These are phyloP conservation scores for Phytophthora pistaciae DNA, from an alignment of 352 stramenopile genomes.

Conservation along the genomic window DNA sequence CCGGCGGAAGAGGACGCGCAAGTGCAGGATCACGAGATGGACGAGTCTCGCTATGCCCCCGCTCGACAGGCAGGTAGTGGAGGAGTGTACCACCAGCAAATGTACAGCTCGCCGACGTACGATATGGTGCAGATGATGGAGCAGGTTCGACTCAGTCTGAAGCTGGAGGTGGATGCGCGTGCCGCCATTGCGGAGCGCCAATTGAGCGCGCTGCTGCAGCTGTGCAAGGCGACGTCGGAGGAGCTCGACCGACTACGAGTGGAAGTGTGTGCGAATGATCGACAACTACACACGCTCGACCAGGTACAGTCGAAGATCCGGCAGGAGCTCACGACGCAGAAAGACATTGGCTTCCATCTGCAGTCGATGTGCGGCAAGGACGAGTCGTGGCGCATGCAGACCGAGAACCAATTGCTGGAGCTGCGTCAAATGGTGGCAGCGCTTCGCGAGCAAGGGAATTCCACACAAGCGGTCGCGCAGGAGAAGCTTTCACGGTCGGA, in stretches of 20 bases:
- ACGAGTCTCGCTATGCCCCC: constrained; percentile 10
- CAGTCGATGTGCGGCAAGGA: constrained; percentile 88
- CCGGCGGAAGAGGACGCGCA: constrained; percentile 25
- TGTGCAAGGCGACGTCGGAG: constrained; percentile 80
- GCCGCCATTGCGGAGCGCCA: constrained; percentile 82
- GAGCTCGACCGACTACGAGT: constrained; percentile 76
- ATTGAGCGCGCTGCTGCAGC: constrained; percentile 74
- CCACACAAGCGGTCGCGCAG: constrained; percentile 64
- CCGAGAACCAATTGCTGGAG: constrained; percentile 84
- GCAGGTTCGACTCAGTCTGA: constrained; percentile 82
- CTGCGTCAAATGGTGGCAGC: constrained; percentile 77
- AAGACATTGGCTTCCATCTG: constrained; percentile 84
- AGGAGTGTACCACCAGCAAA: constrained; percentile 38
- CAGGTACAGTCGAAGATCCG: constrained; percentile 81
- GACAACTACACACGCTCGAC: constrained; percentile 80
- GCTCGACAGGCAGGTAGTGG: constrained; percentile 11
- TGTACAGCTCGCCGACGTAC: constrained; percentile 79
- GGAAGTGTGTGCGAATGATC: constrained; percentile 75
- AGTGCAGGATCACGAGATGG: constrained; percentile 25
- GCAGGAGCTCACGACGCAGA: constrained; percentile 84
- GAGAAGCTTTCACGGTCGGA: constrained; percentile 82
- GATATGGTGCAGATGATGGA: constrained; percentile 89
- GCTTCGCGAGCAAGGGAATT: constrained; percentile 76
- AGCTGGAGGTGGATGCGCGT: constrained; percentile 83
- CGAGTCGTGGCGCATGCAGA: constrained; percentile 86